A percentile compares a stretch with the other conserved stretches of the same genome.
Evolutionary conservation across 1,139 yeast species (phyloP).

Genomic region (Cylindricascospora bacillispora): DNA sequence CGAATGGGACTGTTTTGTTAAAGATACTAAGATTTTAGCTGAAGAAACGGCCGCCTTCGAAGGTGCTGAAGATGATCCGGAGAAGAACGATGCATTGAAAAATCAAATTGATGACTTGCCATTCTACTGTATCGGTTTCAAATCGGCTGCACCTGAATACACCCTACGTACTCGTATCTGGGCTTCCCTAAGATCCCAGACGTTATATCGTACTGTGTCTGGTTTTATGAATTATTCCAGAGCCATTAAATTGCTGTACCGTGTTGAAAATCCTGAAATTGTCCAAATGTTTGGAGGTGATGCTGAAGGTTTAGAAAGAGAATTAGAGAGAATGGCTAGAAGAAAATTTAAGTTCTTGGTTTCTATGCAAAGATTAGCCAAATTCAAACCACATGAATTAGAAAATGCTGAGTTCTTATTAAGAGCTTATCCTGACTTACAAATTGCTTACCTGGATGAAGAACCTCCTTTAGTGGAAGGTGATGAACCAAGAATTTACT

Average conservation of each 20-base stretch:
- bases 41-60: constrained; percentile 91
- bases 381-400: constrained; percentile 92
- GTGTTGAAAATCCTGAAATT: constrained; percentile 98
- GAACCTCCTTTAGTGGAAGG: constrained; percentile 83
- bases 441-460: constrained; percentile 95
- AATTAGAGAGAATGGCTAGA: constrained; percentile 97
- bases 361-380: constrained; percentile 96
- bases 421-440: constrained; percentile 97
- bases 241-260: constrained; percentile 90
- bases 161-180: constrained; percentile 96
- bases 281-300: constrained; percentile 98
- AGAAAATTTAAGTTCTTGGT: constrained; percentile 95
- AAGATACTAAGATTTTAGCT: constrained; percentile 95
- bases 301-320: constrained; percentile 88
- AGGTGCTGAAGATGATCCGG: constrained; percentile 38
- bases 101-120: constrained; percentile 93
- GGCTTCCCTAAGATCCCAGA: constrained; percentile 98
- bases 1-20: constrained; percentile 98
- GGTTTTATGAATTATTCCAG: constrained; percentile 99
- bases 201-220: constrained; percentile 94
- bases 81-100: constrained; percentile 59
- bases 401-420: constrained; percentile 96
- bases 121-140: constrained; percentile 97
- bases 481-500: constrained; percentile 93
- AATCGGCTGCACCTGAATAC: constrained; percentile 98